Evolutionary conservation across 768 basidiomycete species (phyloP).

Genomic region (Neoboletus brunneissimus): DNA sequence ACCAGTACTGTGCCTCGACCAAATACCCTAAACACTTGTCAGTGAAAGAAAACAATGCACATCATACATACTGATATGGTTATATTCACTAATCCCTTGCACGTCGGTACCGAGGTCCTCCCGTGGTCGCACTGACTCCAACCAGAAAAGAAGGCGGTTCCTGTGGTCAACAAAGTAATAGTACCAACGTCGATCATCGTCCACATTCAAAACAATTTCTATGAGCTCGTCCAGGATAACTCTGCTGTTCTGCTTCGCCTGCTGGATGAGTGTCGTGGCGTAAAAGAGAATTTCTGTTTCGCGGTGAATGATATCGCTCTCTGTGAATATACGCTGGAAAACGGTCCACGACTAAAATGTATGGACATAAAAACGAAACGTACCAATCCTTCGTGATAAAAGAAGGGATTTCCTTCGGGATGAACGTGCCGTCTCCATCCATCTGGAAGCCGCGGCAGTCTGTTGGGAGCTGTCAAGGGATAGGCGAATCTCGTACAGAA

Average conservation of each 20-base stretch:
- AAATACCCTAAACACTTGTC: conserved; percentile 8
- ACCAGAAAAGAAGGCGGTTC: conserved; percentile 18
- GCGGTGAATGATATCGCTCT: background rate
- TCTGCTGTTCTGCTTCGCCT: background rate
- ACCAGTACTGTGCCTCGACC: conserved; percentile 16
- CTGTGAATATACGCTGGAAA: conserved; percentile 17
- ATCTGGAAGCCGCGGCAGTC: background rate
- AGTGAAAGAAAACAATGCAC: background rate
- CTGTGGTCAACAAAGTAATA: conserved; percentile 21
- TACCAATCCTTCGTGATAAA: conserved; percentile 15
- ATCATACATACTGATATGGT: conserved; percentile 14
- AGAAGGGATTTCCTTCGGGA: conserved; percentile 12
- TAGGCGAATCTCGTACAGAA: background rate
- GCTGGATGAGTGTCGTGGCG: conserved; percentile 6
- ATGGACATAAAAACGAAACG: background rate
- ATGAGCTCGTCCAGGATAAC: conserved; percentile 7
- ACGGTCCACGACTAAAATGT: background rate
- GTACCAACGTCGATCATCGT: background rate
- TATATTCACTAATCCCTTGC: conserved; percentile 4
- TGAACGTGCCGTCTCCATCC: conserved; percentile 13
- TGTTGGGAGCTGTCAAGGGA: background rate
- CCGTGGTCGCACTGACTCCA: background rate
- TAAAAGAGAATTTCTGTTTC: background rate
- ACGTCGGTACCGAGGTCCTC: background rate
- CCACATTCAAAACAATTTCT: conserved; percentile 14